Evolutionary conservation across 352 stramenopile genomes (phyloP), one percentile per base, ranked within the genome.

Genomic region (Pythium phragmiticola): DNA sequence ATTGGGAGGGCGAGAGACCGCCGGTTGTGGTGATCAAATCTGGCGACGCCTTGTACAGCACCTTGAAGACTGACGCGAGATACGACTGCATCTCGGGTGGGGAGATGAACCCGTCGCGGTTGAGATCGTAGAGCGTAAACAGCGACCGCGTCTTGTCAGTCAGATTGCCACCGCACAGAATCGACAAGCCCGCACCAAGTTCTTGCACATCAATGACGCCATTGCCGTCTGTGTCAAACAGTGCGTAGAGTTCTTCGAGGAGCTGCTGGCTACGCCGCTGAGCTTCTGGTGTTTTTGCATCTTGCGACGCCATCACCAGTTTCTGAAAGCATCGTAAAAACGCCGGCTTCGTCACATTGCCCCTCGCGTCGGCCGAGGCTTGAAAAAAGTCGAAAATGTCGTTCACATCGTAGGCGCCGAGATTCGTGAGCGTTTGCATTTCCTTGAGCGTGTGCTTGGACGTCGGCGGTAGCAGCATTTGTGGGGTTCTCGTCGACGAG

Each of bases 381-480:
- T 83, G 71, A 57, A 96, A 96, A 56, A 92, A 93, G 65, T 92
- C 81, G 50, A 94, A 89, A 60, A 95, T 90, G 58, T 95, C 87
- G 61, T 91, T 89, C 21, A 94, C 80, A 16, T 93, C 84, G 60
- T 94, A 95, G 26, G 82, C 73, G 13, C 77, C 73, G 11, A 95
- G 73, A 51, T 91, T 92, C 3, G 85, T 92, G n/a, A 94, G 64
- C 43, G 81, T 56, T 48, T 88, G 88, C 82, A 92, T 92, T 47
- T 92, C 78, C 46, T 79, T 78, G 6, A 95, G 71, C 17, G 72
- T 76, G 60, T 69, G 63, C 57, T 75, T 80, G 23, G 77, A 86
- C 30, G 63, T 70, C 13, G 66, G 23, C 12, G 69, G 71, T 7
- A 73, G 37, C 41, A 77, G 57, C 5, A 39, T 42, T 5, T 34